Percentiles rank a stretch among this genome's conserved stretches.
phyloP scores from a whole-genome alignment of 139 green algal species.

The Microglena sp. region DNA sequence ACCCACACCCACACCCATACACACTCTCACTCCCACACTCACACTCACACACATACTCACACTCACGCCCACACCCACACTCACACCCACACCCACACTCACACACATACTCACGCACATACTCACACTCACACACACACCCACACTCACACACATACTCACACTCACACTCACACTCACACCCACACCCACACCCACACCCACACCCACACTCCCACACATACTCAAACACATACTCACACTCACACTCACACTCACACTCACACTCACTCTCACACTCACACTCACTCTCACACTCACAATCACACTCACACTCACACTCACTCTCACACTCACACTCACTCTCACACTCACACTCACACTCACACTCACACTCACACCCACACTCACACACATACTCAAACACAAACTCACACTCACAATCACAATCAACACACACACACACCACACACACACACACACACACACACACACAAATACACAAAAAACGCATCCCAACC shows the following conservation, averaged over 20 bases:
- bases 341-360: neutral
- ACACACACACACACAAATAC: neutral
- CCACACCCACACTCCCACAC: neutral
- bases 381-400: neutral
- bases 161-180: constrained; percentile 2
- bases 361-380: neutral
- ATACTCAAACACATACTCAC: neutral
- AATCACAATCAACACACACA: neutral
- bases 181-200: neutral
- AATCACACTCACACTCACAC: neutral
- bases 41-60: neutral
- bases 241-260: neutral
- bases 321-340: neutral
- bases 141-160: neutral
- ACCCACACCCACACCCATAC: neutral
- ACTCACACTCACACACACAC: neutral
- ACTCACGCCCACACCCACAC: neutral
- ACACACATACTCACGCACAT: neutral
- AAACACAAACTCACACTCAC: neutral
- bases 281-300: neutral
- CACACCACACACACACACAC: constrained; percentile 1
- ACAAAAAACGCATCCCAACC: neutral
- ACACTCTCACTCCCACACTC: neutral
- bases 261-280: neutral
- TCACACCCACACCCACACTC: neutral